Evolutionary conservation across 2,329 filamentous ascomycete species (phyloP).

Genomic region (Westerdykella aurantiaca): DNA sequence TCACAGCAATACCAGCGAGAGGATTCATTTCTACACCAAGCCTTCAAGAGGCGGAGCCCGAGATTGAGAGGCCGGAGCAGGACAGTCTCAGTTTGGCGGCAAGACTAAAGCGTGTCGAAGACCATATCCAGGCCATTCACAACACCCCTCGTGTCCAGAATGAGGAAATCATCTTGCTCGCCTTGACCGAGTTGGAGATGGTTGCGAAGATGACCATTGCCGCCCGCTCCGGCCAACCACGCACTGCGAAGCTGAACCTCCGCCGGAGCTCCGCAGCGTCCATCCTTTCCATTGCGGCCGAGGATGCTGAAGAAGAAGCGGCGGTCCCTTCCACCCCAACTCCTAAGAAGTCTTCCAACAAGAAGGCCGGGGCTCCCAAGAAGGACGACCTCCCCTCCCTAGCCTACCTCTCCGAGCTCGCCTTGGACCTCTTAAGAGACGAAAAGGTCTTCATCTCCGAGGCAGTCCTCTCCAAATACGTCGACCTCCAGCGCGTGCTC

Average conservation of each 20-base stretch:
- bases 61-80: constrained; percentile 6
- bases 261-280: constrained; percentile 31
- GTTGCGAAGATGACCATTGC: constrained; percentile 25
- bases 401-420: constrained; percentile 46
- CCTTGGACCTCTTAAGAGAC: constrained; percentile 66
- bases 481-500: constrained; percentile 68
- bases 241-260: constrained; percentile 16
- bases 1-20: constrained; percentile 14
- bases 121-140: constrained; percentile 21
- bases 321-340: constrained; percentile 1
- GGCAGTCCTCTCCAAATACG: constrained; percentile 65
- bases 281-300: constrained; percentile 27
- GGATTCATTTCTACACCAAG: constrained; percentile 14
- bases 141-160: constrained; percentile 24
- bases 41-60: constrained; percentile 12
- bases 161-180: constrained; percentile 17
- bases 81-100: constrained; percentile 8
- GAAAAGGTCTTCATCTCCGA: constrained; percentile 76
- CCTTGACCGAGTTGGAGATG: constrained; percentile 17
- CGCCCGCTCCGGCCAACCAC: constrained; percentile 22
- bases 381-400: constrained; percentile 23
- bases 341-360: constrained; percentile 1
- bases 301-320: constrained; percentile 7
- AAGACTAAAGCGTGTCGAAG: constrained; percentile 22
- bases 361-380: constrained; percentile 9